A percentile compares a stretch with the other conserved stretches of the same genome.
Conservation (phyloP, 768 basidiomycete species). For the Macrolepiota fuliginosa region DNA sequence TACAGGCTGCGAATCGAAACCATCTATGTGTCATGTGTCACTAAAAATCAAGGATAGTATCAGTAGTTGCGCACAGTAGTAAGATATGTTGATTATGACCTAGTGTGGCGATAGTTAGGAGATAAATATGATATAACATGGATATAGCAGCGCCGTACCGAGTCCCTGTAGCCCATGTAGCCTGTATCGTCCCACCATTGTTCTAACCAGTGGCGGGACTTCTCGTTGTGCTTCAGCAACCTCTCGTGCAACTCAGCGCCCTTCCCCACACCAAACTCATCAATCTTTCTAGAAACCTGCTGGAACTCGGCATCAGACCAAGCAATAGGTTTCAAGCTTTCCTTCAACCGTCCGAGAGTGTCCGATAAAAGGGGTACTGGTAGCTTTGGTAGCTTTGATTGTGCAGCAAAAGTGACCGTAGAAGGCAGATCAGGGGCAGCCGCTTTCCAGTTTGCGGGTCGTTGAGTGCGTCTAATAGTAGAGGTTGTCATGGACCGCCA, state of each 20-base stretch:
- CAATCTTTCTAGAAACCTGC: slow-evolving; percentile 58
- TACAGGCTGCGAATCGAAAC: slow-evolving; percentile 63
- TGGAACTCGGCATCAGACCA: slow-evolving; percentile 57
- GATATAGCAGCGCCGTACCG: slow-evolving; percentile 41
- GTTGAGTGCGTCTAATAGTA: slow-evolving; percentile 19
- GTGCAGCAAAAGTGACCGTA: slow-evolving; percentile 63
- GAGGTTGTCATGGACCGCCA: slow-evolving; percentile 22
- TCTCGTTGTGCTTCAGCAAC: slow-evolving; percentile 51
- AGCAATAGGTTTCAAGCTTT: slow-evolving; percentile 72
- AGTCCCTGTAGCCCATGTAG: slow-evolving; percentile 85
- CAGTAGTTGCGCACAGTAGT: slow-evolving; percentile 64
- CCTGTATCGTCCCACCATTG: slow-evolving; percentile 92
- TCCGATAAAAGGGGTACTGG: slow-evolving; percentile 70
- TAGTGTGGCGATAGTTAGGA: slow-evolving; percentile 13
- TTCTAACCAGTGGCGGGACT: slow-evolving; percentile 79
- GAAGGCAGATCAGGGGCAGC: slow-evolving; percentile 54
- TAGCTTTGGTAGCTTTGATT: slow-evolving; percentile 62
- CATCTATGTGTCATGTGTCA: slow-evolving; percentile 47
- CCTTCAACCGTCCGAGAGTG: slow-evolving; percentile 69
- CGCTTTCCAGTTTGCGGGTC: slow-evolving; percentile 68
- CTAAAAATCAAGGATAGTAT: not conserved
- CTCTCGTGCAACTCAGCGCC: slow-evolving; percentile 62
- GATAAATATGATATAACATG: slow-evolving; percentile 10
- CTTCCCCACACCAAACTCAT: slow-evolving; percentile 51
- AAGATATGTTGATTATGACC: slow-evolving; percentile 92